Conservation (phyloP, 805 yeast species). For the Tetrapisispora taiwanensis region DNA sequence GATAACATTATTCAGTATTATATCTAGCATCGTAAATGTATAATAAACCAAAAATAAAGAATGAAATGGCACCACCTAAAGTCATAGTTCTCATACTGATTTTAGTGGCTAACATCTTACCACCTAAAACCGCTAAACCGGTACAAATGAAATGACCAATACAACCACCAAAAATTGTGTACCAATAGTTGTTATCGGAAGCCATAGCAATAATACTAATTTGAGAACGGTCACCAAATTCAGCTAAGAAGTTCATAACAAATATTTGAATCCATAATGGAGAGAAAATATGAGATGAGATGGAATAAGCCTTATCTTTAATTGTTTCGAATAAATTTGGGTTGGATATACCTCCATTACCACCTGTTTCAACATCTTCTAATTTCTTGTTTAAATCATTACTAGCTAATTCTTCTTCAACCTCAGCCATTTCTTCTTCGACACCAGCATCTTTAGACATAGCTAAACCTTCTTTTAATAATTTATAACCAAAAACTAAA, state of each 20-base stretch:
- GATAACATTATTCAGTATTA: slow-evolving; percentile 1
- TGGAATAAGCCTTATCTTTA: slow-evolving; percentile 36
- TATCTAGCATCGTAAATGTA: slow-evolving; percentile 62
- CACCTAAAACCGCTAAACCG: slow-evolving; percentile 85
- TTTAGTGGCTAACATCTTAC: slow-evolving; percentile 77
- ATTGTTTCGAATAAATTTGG: slow-evolving; percentile 11
- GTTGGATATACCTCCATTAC: slow-evolving; percentile 6
- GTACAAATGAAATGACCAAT: slow-evolving; percentile 87
- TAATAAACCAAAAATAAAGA: slow-evolving; percentile 69
- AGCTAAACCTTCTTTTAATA: slow-evolving; percentile 68
- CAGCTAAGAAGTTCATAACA: slow-evolving; percentile 92
- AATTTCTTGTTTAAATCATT: slow-evolving; percentile 42
- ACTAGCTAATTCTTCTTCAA: slow-evolving; percentile 81
- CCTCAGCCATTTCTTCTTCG: slow-evolving; percentile 93
- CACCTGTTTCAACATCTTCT: slow-evolving; percentile 53
- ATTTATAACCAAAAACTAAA: slow-evolving; percentile 68
- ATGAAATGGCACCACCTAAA: slow-evolving; percentile 80
- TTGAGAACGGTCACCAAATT: slow-evolving; percentile 98
- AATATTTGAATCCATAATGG: slow-evolving; percentile 93
- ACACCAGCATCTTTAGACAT: slow-evolving; percentile 82
- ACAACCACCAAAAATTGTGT: slow-evolving; percentile 79
- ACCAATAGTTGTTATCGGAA: slow-evolving; percentile 88
- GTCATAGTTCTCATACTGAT: slow-evolving; percentile 90
- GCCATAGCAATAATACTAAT: slow-evolving; percentile 98
- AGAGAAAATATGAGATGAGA: slow-evolving; percentile 57